Evolutionary conservation across 768 basidiomycete species (phyloP), one percentile per base, ranked within the genome.

Genomic region (Calocybe gangraenosa): DNA sequence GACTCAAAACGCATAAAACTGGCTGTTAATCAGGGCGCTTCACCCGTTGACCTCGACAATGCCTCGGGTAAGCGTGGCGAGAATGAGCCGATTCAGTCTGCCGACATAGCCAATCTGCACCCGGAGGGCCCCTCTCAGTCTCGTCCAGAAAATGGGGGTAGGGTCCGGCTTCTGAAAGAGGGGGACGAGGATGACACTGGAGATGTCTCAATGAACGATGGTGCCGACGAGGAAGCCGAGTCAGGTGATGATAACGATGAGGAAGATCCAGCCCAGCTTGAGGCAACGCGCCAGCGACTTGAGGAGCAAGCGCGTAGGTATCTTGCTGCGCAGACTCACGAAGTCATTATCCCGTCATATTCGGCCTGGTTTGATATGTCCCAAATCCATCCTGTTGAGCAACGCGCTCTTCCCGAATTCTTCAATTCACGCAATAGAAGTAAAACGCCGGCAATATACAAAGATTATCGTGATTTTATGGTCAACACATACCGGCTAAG

Each of bases 391-490:
- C 79, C 88, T 8, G 87, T 98, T 49, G 96, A 99, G 65, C 79
- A 84, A 37, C 82, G 91, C 52, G 88, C 92, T 0, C 73, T 99
- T 21, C 96, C 96, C 25, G 96, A 99, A 66, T 99, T 98, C 75
- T 99, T 99, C 79, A 93, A 92, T 62, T 89, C 88, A 36, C 77
- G 92, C 42, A 97, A 98, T 64, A 70, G 94, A 45, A 88, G 84
- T 50, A 99, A 99, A 69, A 96, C 95, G 1, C 95, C 96, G 0
- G 76, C 89, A 15, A 92, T 97, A 50, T 99, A 98, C 74, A 98
- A 98, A 65, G 95, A 99, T 63, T 99, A 99, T 59, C 83, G 96
- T 49, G 95, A 99, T 73, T 99, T 99, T 56, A 99, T 99, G 95
- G 82, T 99, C 64, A 97, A 99, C 69, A 93, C 96, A 1, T 98